Conservation (phyloP, 805 yeast genomes). For the Metschnikowia shivogae region DNA sequence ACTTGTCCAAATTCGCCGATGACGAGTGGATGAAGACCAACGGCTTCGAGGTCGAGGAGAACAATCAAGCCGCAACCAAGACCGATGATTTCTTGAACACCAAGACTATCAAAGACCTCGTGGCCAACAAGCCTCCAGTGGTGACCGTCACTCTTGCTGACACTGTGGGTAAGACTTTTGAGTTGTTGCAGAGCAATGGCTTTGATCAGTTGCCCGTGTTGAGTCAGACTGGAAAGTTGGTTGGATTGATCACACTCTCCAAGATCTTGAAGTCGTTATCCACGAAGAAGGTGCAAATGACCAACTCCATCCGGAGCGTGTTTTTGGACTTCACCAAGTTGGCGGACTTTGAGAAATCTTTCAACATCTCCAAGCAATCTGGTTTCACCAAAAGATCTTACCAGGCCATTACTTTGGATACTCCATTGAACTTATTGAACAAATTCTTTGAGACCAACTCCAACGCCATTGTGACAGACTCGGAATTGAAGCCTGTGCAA, state of each 20-base stretch:
- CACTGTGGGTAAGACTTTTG: constrained; percentile 60
- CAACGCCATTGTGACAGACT: constrained; percentile 76
- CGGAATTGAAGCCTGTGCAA: constrained; percentile 66
- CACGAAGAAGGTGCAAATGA: constrained; percentile 51
- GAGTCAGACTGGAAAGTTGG: constrained; percentile 52
- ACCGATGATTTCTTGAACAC: constrained; percentile 38
- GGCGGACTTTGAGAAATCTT: constrained; percentile 61
- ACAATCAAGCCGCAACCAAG: constrained; percentile 38
- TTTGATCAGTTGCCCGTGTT: constrained; percentile 85
- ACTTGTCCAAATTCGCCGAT: constrained; percentile 81
- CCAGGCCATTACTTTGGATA: constrained; percentile 58
- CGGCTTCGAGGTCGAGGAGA: constrained; percentile 59
- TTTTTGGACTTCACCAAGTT: constrained; percentile 74
- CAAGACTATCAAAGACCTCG: constrained; percentile 60
- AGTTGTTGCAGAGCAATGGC: constrained; percentile 66
- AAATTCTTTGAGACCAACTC: constrained; percentile 81
- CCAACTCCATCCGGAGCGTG: constrained; percentile 53
- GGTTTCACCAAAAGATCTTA: constrained; percentile 62
- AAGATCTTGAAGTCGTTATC: constrained; percentile 65
- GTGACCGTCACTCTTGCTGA: constrained; percentile 64
- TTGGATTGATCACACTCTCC: constrained; percentile 75
- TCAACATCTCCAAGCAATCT: constrained; percentile 53
- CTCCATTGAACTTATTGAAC: constrained; percentile 65
- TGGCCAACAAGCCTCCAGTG: constrained; percentile 65
- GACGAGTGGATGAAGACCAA: constrained; percentile 87